Evolutionary conservation across 2,329 filamentous ascomycete genomes (phyloP).

Genomic region (Sarocladium kiliense): DNA sequence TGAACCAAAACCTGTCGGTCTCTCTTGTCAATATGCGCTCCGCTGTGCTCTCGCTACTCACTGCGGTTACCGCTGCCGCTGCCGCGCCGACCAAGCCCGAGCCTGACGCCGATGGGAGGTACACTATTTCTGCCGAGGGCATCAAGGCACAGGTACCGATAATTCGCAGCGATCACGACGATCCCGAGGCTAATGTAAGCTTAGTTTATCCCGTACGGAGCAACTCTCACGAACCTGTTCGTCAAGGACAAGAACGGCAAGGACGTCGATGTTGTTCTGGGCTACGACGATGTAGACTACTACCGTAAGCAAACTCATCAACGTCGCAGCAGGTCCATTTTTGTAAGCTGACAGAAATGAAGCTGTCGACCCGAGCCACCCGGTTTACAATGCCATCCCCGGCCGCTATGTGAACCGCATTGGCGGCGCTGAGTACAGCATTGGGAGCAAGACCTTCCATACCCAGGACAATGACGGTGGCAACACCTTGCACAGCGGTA

Average conservation of each 20-base stretch:
- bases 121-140: conserved; percentile 27
- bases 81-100: conserved; percentile 4
- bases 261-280: conserved; percentile 58
- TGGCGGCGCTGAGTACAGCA: conserved; percentile 50
- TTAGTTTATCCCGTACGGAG: conserved; percentile 55
- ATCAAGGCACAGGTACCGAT: conserved; percentile 33
- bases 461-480: conserved; percentile 49
- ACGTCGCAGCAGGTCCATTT: background rate
- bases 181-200: background rate
- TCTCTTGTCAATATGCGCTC: background rate
- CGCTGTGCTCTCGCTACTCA: conserved; percentile 20
- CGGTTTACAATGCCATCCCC: conserved; percentile 57
- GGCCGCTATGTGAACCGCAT: conserved; percentile 62
- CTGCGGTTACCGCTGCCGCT: conserved; percentile 8
- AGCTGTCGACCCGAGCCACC: conserved; percentile 45
- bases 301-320: conserved; percentile 37
- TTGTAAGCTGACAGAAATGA: background rate
- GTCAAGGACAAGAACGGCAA: conserved; percentile 57
- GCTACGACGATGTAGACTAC: conserved; percentile 55
- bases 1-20: no score
- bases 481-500: conserved; percentile 54
- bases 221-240: conserved; percentile 57
- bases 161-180: background rate
- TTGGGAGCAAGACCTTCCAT: conserved; percentile 47
- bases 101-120: conserved; percentile 26